phyloP scores from a whole-genome alignment of 257 asterid genomes.

The Rauvolfia tetraphylla region DNA sequence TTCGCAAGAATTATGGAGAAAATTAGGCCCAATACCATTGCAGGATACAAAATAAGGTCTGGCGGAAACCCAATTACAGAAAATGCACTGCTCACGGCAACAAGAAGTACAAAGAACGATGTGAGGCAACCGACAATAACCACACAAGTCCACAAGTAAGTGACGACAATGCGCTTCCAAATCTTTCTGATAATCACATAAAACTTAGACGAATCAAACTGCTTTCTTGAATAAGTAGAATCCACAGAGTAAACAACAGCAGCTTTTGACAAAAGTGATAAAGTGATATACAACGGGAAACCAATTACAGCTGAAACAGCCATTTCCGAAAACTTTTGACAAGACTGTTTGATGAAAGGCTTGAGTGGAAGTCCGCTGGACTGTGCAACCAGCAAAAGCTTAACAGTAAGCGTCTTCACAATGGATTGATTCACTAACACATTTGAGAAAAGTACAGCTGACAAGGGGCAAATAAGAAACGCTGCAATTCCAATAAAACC shows the following conservation, averaged over 20 bases:
- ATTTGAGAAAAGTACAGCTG: slow-evolving; percentile 68
- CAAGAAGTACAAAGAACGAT: slow-evolving; percentile 52
- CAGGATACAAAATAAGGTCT: slow-evolving; percentile 74
- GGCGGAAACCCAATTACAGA: slow-evolving; percentile 70
- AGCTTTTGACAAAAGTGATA: slow-evolving; percentile 69
- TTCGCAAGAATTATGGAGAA: slow-evolving; percentile 72
- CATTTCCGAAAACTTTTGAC: slow-evolving; percentile 69
- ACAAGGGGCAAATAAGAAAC: slow-evolving; percentile 68
- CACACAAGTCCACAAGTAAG: slow-evolving; percentile 70
- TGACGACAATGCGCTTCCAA: slow-evolving; percentile 65
- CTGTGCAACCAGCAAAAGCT: slow-evolving; percentile 61
- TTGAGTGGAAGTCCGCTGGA: slow-evolving; percentile 70
- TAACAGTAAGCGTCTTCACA: slow-evolving; percentile 45
- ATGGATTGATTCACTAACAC: slow-evolving; percentile 60
- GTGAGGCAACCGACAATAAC: slow-evolving; percentile 57
- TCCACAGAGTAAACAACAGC: slow-evolving; percentile 86
- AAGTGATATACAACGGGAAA: slow-evolving; percentile 67
- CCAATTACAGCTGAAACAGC: slow-evolving; percentile 50
- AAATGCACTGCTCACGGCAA: slow-evolving; percentile 49
- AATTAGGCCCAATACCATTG: slow-evolving; percentile 64
- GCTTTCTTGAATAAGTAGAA: slow-evolving; percentile 75
- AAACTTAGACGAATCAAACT: slow-evolving; percentile 49
- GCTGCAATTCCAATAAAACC: slow-evolving; percentile 65
- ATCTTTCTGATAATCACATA: slow-evolving; percentile 50
- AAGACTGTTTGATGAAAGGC: slow-evolving; percentile 67